Evolutionary conservation across 495 filamentous ascomycete species (phyloP), one percentile per base, ranked within the genome.

Genomic region (Hypoxylon crocopeplum): DNA sequence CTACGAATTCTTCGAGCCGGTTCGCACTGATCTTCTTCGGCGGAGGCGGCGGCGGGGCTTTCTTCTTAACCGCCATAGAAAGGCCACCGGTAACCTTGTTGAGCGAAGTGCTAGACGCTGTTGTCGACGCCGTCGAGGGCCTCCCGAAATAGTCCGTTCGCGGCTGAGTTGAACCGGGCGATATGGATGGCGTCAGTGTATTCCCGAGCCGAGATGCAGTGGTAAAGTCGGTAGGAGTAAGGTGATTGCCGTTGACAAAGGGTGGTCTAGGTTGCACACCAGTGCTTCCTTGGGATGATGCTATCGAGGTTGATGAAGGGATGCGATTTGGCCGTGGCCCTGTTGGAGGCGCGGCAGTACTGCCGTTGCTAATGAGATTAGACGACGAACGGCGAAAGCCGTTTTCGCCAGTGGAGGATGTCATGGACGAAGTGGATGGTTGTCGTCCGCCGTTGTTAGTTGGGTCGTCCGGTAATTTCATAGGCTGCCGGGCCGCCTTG

Each of bases 401-500:
- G 32, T 69, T 56, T 21, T 58, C 46, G 2, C 8, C 40, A 11
- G 32, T 42, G n/a, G 59, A 40, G 12, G 66, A 30, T 17, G 61
- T 24, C 5, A 30, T 22, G 13, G 61, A 66, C 3, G 56, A 60
- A 32, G 22, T 33, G 7, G 68, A 54, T 7, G 21, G 47, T 52
- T 59, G 64, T 12, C 51, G 61, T 30, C 55, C 55, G 16, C 32
- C 34, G 11, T 48, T 47, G 11, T 56, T 48, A 20, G 47, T 60
- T 42, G 56, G 55, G 15, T 71, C 68, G n/a, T 71, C 68, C 27
- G 56, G 49, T 24, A 71, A 49, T 52, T 69, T 77, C 80, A 88
- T 85, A 2, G 86, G 77, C 57, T 80, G 73, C 29, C 85, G 85
- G n/a, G 89, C 77, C 3, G 86, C 84, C 72, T 93, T 97, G 22